A percentile compares a stretch with the other conserved stretches of the same genome.
These are phyloP conservation scores for Gaeumannomyces sp. DNA, from an alignment of 2,329 filamentous ascomycete genomes.

Conservation along the genomic window DNA sequence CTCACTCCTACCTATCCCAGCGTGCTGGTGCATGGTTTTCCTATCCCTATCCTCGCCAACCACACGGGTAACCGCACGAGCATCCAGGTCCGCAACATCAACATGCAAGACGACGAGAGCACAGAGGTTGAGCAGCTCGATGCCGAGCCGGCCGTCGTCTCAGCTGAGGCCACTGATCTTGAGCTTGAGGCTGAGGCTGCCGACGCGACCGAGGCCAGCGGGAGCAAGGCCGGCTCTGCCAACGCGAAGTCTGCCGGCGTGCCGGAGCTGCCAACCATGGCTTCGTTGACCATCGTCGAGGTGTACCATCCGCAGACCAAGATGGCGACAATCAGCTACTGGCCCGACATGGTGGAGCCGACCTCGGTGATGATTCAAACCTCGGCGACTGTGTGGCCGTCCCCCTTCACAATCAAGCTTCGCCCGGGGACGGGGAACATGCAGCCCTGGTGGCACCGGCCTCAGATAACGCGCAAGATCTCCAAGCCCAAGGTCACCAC, in stretches of 20 bases:
- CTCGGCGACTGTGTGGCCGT: too few relatives aligned
- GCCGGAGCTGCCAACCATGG: background rate
- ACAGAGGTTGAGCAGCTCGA: background rate
- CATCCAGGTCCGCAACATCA: background rate
- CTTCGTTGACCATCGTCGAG: background rate
- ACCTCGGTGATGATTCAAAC: background rate
- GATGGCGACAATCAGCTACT: constrained; percentile 32
- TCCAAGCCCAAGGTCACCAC: background rate
- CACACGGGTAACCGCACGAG: background rate
- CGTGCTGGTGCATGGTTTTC: background rate
- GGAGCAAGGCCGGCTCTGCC: too few relatives aligned
- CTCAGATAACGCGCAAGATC: background rate
- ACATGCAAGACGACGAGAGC: background rate
- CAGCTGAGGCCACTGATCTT: background rate
- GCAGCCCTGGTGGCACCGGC: background rate
- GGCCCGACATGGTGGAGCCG: constrained; percentile 17
- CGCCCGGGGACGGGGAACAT: background rate
- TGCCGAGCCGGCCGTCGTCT: too few relatives aligned
- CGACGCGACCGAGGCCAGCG: too few relatives aligned
- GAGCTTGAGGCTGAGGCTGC: background rate
- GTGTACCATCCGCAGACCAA: constrained; percentile 32
- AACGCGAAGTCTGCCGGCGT: too few relatives aligned
- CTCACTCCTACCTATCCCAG: too few relatives aligned
- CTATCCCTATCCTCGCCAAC: background rate
- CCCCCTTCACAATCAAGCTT: background rate